Base-by-base conservation (phyloP, 805 yeast genomes). In the Metschnikowia amazonensis region DNA sequence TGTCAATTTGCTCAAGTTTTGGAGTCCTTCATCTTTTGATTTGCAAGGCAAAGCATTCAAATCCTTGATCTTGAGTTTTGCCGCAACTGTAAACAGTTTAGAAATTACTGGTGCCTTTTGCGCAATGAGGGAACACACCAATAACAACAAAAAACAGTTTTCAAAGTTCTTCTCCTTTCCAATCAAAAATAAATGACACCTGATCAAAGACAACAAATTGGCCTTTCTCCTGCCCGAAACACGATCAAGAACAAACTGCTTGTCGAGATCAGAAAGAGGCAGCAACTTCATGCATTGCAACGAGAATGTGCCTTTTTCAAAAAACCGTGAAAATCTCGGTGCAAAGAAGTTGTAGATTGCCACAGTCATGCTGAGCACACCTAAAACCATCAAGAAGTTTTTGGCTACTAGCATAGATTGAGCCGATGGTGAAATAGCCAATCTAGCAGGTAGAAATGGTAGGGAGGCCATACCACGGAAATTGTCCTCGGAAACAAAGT, bases 401-500 rank as follows among this genome's bases (percentile, higher is more conserved):
- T 16, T 39, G 28, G 24, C 21, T n/a, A 39, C 21, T 20, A 39
- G 8, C 10, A 39, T 10, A 23, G 16, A 29, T 14, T 30, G 20
- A 5, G 35, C 29, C 11, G 42, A 39, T 21, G 35, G 34, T 5
- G 16, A 13, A 21, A 21, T 5, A 3, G 44, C 29, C 16, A 48
- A 17, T 20, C 39, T 17, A 20, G 36, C 38, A 3, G 44, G 56
- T 14, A 55, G 33, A 31, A 64, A 44, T 9, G 83, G 83, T 36
- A 77, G 51, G 0, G 80, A 70, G 45, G 75, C 66, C 50, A 79
- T 60, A 3, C 80, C 75, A 54, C 71, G 70, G 55, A 67, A 66
- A 47, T 69, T 76, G 46, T 65, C 60, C 37, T 80, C 84, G 43
- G 77, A 79, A 44, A 77, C 68, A 39, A 80, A 66, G 1, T 84